These are phyloP conservation scores for Colletotrichum incanum DNA, from an alignment of 2,329 filamentous ascomycete genomes.

Conservation along the genomic window DNA sequence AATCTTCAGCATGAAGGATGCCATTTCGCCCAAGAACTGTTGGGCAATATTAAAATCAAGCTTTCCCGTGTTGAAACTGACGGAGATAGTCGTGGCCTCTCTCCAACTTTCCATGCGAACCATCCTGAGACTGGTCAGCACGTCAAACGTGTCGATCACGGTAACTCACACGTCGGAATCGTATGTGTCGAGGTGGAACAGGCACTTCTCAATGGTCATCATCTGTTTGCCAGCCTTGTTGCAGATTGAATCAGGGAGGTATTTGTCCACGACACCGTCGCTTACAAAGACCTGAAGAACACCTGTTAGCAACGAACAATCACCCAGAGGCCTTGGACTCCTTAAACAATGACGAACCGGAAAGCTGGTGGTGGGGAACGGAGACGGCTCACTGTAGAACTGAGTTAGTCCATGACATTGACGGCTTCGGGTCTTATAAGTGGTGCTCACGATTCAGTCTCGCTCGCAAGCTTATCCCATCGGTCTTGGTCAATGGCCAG, in stretches of 20 bases:
- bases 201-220: not conserved
- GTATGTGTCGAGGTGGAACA: not conserved
- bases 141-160: not conserved
- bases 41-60: not conserved
- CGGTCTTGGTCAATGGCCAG: not conserved
- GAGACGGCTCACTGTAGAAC: not conserved
- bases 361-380: not conserved
- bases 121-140: not conserved
- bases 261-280: constrained; percentile 8
- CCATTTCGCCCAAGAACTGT: not conserved
- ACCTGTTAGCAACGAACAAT: not conserved
- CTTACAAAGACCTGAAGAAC: not conserved
- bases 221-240: not conserved
- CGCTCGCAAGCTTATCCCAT: not conserved
- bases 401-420: not conserved
- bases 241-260: not conserved
- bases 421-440: not conserved
- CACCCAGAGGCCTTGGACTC: not conserved
- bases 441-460: not conserved
- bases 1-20: not conserved
- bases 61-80: not conserved
- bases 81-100: not conserved
- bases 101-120: not conserved
- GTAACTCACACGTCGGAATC: not conserved
- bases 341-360: not conserved